A percentile compares a stretch with the other conserved stretches of the same genome.
Evolutionary conservation across 2,329 filamentous ascomycete genomes (phyloP).

Genomic region (Paecilomyces fulvus): DNA sequence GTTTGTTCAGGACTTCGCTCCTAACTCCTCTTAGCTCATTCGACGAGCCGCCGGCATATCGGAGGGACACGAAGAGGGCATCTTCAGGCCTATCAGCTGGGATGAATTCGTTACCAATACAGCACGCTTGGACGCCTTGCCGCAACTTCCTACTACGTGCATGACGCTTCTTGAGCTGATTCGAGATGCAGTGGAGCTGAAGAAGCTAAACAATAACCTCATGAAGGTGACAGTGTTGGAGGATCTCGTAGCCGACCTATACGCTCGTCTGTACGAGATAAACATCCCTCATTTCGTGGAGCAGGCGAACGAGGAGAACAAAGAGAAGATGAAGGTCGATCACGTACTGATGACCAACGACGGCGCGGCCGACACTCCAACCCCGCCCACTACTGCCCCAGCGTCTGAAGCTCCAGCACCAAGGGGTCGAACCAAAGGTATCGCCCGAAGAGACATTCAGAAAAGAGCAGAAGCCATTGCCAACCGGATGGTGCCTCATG

Average conservation of each 20-base stretch:
- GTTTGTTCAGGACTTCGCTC: constrained; percentile 14
- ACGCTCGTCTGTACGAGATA: constrained; percentile 50
- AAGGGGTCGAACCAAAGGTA: constrained; percentile 45
- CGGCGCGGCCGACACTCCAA: constrained; percentile 19
- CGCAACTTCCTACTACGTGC: constrained; percentile 40
- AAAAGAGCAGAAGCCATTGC: constrained; percentile 51
- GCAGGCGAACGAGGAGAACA: constrained; percentile 36
- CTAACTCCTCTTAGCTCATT: constrained; percentile 38
- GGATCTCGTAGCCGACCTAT: constrained; percentile 87
- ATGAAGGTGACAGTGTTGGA: constrained; percentile 83
- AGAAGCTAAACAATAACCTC: constrained; percentile 73
- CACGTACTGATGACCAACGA: constrained; percentile 36
- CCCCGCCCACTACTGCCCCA: constrained; percentile 22
- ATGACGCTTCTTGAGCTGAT: constrained; percentile 51
- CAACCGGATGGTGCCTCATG: constrained; percentile 26
- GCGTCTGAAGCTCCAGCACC: constrained; percentile 26
- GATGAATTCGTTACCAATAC: constrained; percentile 58
- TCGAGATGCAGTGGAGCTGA: constrained; percentile 59
- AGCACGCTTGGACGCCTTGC: constrained; percentile 52
- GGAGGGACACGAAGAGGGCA: constrained; percentile 54
- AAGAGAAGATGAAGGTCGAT: constrained; percentile 40
- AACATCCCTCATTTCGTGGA: constrained; percentile 31
- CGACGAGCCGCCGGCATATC: constrained; percentile 49
- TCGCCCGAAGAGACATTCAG: constrained; percentile 52
- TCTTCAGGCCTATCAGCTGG: constrained; percentile 56